Base-by-base conservation (phyloP, 1,284 basidiomycete genomes). In the Irpex lacteus region DNA sequence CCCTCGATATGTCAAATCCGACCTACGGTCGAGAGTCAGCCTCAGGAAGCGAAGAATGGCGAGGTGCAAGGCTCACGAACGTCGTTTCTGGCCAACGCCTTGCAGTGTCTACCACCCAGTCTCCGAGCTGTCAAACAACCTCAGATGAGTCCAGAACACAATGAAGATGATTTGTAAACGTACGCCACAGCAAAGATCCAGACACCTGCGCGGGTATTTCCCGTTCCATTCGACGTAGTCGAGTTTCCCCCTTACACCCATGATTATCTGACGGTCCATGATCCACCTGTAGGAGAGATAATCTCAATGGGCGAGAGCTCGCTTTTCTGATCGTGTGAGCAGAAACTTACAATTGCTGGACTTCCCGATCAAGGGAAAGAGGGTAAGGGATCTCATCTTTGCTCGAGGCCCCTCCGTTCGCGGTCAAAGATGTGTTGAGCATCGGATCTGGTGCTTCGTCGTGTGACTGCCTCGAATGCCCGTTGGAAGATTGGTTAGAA, bases 171-270 rank as follows among this genome's bases (percentile, higher is more conserved):
- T 15, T 58, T 47, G 56, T 18, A 34, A 61, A 78, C 85, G 57
- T 74, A 91, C 89, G 62, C 88, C 89, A 67, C 88, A 89, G 13
- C 89, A 89, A 15, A 91, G 77, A 74, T 91, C 89, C 53, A 91
- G 76, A 19, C 80, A 83, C 58, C 80, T 79, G 56, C 77, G 74
- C 32, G 87, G 88, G 60, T 69, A 71, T 11, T 72, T 68, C 26
- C 75, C 76, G 58, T 77, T 70, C 70, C 87, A 86, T 65, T 85
- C 79, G 49, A 85, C 78, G 68, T 86, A 85, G 21, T 85, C 84
- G 11, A 83, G 32, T 82, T 54, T n/a, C 36, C 82, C 59, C 81
- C 80, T 56, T 80, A 75, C 55, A 85, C 68, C 62, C 83, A 79
- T 63, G 80, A 75, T 49, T 82, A 72, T 64, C 88, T 78, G 52